Percentiles rank a stretch among this genome's conserved stretches.
phyloP scores from a whole-genome alignment of 176 grass and related monocot species.

The Poa annua region DNA sequence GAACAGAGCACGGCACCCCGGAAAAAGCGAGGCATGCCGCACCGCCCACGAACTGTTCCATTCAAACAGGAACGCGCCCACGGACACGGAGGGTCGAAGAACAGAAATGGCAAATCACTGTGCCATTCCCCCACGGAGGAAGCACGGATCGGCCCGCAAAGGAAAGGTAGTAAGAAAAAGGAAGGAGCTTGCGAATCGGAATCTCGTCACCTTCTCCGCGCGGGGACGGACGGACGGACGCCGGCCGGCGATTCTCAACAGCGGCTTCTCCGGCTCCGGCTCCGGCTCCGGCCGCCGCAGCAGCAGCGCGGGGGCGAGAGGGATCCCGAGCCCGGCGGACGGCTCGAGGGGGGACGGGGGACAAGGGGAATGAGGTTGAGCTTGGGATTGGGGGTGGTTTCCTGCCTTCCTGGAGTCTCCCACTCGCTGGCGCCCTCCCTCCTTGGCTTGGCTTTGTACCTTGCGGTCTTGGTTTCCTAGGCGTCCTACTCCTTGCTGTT shows the following conservation, averaged over 20 bases:
- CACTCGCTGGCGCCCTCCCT: background rate
- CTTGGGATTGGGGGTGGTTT: background rate
- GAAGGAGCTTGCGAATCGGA: background rate
- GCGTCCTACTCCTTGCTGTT: background rate
- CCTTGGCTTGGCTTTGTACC: background rate
- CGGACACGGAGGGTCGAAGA: background rate
- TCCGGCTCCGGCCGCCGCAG: background rate
- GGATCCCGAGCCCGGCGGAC: constrained; percentile 27
- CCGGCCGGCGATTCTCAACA: background rate
- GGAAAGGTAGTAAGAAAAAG: background rate
- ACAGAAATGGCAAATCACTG: background rate
- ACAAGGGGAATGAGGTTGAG: background rate
- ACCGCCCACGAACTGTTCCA: constrained; percentile 6
- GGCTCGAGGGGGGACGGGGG: constrained; percentile 18
- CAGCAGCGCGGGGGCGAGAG: constrained; percentile 7
- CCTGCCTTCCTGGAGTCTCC: background rate
- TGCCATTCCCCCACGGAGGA: background rate
- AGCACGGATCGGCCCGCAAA: background rate
- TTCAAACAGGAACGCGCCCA: background rate
- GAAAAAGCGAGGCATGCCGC: background rate
- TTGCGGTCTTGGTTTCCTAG: constrained; percentile 33
- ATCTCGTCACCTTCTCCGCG: constrained; percentile 39
- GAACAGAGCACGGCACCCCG: background rate
- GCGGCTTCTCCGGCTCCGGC: background rate
- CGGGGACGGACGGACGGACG: background rate